These are phyloP conservation scores for Radiomyces spectabilis DNA, from an alignment of 192 early-diverging fungal genomes.

Conservation along the genomic window DNA sequence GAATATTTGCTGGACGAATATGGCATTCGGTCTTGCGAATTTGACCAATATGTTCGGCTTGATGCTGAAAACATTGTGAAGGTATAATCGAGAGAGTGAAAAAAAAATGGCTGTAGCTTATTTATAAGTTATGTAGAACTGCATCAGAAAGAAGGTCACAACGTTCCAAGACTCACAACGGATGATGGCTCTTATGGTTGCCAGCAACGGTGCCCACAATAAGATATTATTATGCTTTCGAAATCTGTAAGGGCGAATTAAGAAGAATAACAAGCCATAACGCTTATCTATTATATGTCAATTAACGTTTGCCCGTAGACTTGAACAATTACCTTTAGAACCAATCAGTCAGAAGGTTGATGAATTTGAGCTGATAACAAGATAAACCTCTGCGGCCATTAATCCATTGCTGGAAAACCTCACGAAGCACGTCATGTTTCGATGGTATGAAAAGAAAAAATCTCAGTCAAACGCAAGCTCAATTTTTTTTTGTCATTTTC, in stretches of 20 bases:
- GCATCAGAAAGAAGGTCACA: slow-evolving; percentile 8
- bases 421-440: slow-evolving; percentile 12
- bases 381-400: slow-evolving; percentile 8
- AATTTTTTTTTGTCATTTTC: slow-evolving; percentile 12
- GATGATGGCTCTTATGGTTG: slow-evolving; percentile 12
- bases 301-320: slow-evolving; percentile 7
- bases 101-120: slow-evolving; percentile 8
- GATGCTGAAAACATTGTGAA: slow-evolving; percentile 9
- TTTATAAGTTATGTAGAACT: slow-evolving; percentile 8
- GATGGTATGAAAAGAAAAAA: slow-evolving; percentile 12
- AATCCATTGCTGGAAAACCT: slow-evolving; percentile 11
- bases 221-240: slow-evolving; percentile 10
- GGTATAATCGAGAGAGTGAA: slow-evolving; percentile 9
- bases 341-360: slow-evolving; percentile 11
- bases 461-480: slow-evolving; percentile 6
- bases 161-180: slow-evolving; percentile 5
- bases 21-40: slow-evolving; percentile 9
- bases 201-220: slow-evolving; percentile 8
- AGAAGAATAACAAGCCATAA: slow-evolving; percentile 6
- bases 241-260: slow-evolving; percentile 11
- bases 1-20: slow-evolving; percentile 12
- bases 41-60: slow-evolving; percentile 9
- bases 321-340: slow-evolving; percentile 11
- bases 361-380: slow-evolving; percentile 9
- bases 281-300: slow-evolving; percentile 10